phyloP scores from a whole-genome alignment of 208 protist species.

The Wallacemonas sp. region DNA sequence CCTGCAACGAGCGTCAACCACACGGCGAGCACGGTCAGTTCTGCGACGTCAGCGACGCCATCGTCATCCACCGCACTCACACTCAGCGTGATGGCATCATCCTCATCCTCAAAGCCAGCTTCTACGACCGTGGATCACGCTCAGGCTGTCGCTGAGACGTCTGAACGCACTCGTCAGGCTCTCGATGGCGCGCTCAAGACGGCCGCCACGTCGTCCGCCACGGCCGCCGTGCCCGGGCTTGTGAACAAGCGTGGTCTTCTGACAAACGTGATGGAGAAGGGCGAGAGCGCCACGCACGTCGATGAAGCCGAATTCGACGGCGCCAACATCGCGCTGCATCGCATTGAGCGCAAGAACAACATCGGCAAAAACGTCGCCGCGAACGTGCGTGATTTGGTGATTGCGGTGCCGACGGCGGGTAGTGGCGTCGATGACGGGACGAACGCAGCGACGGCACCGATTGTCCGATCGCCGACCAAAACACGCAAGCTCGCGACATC shows the following conservation, averaged over 20 bases:
- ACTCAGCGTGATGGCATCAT: not conserved
- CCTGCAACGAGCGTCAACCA: not conserved
- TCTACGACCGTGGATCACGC: not conserved
- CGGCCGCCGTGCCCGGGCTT: not conserved
- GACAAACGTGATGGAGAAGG: conserved; percentile 9
- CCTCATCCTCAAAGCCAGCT: not conserved
- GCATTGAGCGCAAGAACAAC: conserved; percentile 12
- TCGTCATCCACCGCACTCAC: not conserved
- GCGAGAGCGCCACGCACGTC: not conserved
- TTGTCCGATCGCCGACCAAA: conserved; percentile 76
- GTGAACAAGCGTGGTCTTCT: conserved; percentile 9
- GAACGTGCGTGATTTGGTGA: conserved; percentile 12
- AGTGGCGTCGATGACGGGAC: not conserved
- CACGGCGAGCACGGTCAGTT: too few relatives aligned
- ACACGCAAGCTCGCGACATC: conserved; percentile 29
- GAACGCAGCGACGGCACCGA: conserved; percentile 26
- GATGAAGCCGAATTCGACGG: conserved; percentile 1
- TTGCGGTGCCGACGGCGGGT: not conserved
- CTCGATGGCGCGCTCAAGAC: conserved; percentile 29
- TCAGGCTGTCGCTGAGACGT: conserved; percentile 27
- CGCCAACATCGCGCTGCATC: not conserved
- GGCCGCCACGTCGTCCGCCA: not conserved
- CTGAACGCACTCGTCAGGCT: conserved; percentile 38
- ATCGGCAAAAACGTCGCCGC: conserved; percentile 11
- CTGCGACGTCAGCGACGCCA: too few relatives aligned